Evolutionary conservation across 768 basidiomycete species (phyloP), one percentile per base, ranked within the genome.

Genomic region (Chalciporus sphaerocephalus): DNA sequence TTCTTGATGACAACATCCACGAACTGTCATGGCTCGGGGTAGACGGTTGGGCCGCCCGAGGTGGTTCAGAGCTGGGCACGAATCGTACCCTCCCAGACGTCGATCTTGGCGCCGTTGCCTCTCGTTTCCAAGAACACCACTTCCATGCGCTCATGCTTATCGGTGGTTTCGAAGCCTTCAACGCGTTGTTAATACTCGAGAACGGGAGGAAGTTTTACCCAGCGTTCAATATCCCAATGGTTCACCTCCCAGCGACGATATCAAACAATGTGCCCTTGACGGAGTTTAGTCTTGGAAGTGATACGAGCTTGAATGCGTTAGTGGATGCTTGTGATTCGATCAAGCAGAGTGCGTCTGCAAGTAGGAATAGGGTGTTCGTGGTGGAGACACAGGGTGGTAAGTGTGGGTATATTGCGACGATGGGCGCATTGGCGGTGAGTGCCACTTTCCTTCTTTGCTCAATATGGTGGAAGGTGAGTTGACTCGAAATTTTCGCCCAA

Each of bases 261-360:
- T 93, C 90, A 55, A 99, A 99, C 71, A 99, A 99, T 56, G 96
- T 99, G 11, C 96, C 96, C 3, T 66, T 97, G 74, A 97, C 95
- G 39, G 94, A 98, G 63, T 92, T 89, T 69, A 94, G 91, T 64
- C 69, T 99, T 48, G 96, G 96, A 37, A 87, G 85, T 56, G 96
- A 99, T 61, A 99, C 96, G n/a, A 90, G 88, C 65, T 72, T 99
- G 74, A 99, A 98, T 65, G 93, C 94, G 3, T 74, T 99, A 23
- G 93, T 98, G 42, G 91, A 94, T 50, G 96, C 96, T 6, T 98
- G 95, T 62, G 96, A 99, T 68, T 85, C 94, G 33, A 97, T 99
- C 70, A 96, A 94, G 71, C 96, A 99, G 74, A 94, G 92, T 60
- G 96, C 96, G 9, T 89, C 89, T 44, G 95, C 96, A 5, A 96